Base-by-base conservation (phyloP, 139 green algal species). In the Tetradesmus obliquus region DNA sequence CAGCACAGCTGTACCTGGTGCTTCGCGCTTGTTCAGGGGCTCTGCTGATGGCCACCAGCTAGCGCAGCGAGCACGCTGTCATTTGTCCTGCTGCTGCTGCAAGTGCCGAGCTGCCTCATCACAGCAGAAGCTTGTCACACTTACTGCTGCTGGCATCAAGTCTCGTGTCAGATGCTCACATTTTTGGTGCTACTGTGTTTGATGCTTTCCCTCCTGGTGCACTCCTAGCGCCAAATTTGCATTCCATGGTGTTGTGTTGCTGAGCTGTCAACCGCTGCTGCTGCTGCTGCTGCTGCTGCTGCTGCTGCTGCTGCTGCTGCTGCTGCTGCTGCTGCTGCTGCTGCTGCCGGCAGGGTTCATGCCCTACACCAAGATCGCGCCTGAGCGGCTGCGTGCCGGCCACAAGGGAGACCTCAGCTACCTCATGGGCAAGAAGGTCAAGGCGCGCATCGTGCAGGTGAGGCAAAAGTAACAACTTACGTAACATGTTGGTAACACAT, bases 391-490 rank as follows among this genome's bases (percentile, higher is more conserved):
- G 22, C 69, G 81, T 7, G 45, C 81, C 13, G 90, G 90, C 3
- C 90, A 93, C 84, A 88, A 87, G 45, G 90, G 90, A 2, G 90
- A 93, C 79, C 84, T 93, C 10, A 81, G 55, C 60, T 93, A 91
- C 84, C 84, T 93, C 3, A 84, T 93, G 74, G 90, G 90, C 4
- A 79, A 93, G 84, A 80, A 82, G 53, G 82, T 93, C 55, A 93
- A 91, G 71, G 90, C 84, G 12, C 71, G 84, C 22, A 83, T 93
- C 45, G 76, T 93, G 24, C 72, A 86, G 84, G 90, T 90, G 45
- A 71, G 66, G 66, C 32, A 45, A 45, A 45, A 45, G 57, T 66
- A 66, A 82, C 74, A 45, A 24, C 74, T 8, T 1, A 15, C 13
- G 62, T 20, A 15, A 15, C 62, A 72, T 12, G 32, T 45, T 45